Conservation (phyloP, 1,284 basidiomycete species). For the Apiotrichum brassicae region DNA sequence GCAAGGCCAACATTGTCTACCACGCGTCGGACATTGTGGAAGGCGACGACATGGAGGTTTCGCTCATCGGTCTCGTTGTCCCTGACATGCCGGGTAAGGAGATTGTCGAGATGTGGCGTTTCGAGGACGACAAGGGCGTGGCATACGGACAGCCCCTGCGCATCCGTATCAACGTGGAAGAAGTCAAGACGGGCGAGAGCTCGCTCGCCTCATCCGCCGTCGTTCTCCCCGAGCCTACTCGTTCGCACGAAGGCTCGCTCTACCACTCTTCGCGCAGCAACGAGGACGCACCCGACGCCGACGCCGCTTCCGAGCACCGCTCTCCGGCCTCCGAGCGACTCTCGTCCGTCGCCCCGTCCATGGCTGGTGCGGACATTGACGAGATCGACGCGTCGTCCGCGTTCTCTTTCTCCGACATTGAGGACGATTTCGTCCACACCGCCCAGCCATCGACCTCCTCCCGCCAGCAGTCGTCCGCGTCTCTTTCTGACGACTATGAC, state of each 20-base stretch:
- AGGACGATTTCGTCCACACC: constrained; percentile 1
- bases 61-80: constrained; percentile 32
- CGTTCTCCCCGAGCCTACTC: constrained; percentile 24
- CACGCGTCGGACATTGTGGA: constrained; percentile 24
- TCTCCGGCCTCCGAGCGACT: constrained; percentile 1
- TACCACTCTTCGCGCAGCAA: constrained; percentile 1
- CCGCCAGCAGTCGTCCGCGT: not conserved
- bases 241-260: constrained; percentile 5
- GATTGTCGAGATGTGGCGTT: constrained; percentile 37
- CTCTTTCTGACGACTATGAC: constrained; percentile 14
- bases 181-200: constrained; percentile 14
- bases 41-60: constrained; percentile 31
- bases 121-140: constrained; percentile 36
- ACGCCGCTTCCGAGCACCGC: constrained; percentile 5
- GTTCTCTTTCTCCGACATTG: constrained; percentile 16
- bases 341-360: constrained; percentile 6
- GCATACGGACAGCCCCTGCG: constrained; percentile 40
- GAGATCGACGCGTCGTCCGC: constrained; percentile 15
- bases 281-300: not conserved
- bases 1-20: constrained; percentile 17
- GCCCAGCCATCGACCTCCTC: constrained; percentile 2
- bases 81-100: constrained; percentile 33
- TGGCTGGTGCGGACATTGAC: constrained; percentile 9
- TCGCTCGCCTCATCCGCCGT: constrained; percentile 27
- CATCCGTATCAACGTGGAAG: constrained; percentile 30